A percentile compares a stretch with the other conserved stretches of the same genome.
These are phyloP conservation scores for Bassia scoparia DNA, from an alignment of 148 eudicot species.

Conservation along the genomic window DNA sequence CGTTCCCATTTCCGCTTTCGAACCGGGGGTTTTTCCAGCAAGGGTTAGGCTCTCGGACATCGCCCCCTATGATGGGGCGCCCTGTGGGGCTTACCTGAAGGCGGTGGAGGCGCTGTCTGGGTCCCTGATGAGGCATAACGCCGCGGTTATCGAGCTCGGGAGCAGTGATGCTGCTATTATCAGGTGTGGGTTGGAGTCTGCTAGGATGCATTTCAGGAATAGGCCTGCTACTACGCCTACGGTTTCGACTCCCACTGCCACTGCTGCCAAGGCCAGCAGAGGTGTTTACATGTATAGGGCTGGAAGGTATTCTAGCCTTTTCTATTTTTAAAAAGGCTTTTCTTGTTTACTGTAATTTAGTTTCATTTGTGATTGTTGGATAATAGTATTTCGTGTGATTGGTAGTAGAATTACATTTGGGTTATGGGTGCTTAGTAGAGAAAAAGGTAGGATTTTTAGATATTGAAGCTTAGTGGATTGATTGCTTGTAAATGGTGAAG, in stretches of 20 bases:
- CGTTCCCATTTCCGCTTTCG: conserved; percentile 9
- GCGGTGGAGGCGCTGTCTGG: conserved; percentile 67
- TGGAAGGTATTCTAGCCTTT: conserved; percentile 53
- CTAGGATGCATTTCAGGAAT: conserved; percentile 57
- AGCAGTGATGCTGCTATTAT: conserved; percentile 55
- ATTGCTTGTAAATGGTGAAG: too few species aligned
- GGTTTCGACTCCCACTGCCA: not conserved
- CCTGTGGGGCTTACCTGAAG: conserved; percentile 38
- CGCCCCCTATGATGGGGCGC: conserved; percentile 57
- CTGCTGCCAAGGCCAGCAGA: conserved; percentile 34
- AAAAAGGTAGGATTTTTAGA: not conserved
- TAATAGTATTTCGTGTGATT: not conserved
- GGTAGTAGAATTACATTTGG: not conserved
- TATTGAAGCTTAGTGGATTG: not conserved
- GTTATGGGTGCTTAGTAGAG: not conserved
- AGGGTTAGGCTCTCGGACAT: conserved; percentile 63
- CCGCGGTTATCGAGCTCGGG: conserved; percentile 64
- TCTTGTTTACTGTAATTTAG: not conserved
- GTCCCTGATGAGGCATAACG: conserved; percentile 66
- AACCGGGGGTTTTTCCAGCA: conserved; percentile 20
- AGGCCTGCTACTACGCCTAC: conserved; percentile 14
- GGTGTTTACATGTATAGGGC: conserved; percentile 71
- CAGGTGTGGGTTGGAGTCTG: conserved; percentile 67
- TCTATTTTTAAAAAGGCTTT: not conserved
- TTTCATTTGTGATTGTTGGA: not conserved